Conservation (phyloP, 305 asterid genomes). For the Rubia balearica region DNA sequence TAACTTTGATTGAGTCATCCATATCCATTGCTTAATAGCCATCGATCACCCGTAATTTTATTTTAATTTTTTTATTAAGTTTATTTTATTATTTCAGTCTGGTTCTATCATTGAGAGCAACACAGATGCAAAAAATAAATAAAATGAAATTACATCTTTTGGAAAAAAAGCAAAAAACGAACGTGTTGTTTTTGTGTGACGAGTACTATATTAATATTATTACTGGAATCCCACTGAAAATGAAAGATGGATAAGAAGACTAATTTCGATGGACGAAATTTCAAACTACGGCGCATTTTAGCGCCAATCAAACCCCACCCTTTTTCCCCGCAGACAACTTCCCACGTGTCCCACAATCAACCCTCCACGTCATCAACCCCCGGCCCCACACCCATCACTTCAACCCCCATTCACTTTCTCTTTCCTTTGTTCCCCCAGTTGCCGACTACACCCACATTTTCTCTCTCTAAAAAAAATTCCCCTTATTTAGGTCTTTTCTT, state of each 20-base stretch:
- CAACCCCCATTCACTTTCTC: conserved; percentile 33
- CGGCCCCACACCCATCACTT: conserved; percentile 20
- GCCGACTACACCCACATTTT: conserved; percentile 11
- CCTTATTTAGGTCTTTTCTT: conserved; percentile 29
- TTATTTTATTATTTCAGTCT: no score
- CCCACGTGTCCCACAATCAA: conserved; percentile 32
- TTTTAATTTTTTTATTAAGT: no score
- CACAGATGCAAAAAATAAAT: no score
- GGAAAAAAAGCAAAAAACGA: no score
- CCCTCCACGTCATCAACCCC: conserved; percentile 42
- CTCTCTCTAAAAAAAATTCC: conserved; percentile 22
- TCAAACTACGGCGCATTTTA: conserved; percentile 29
- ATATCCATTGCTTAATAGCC: no score
- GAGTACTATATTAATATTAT: neutral
- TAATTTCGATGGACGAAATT: neutral
- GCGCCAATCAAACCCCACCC: conserved; percentile 20
- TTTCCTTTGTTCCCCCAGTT: neutral
- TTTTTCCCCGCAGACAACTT: conserved; percentile 30
- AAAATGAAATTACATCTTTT: no score
- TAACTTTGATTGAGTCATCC: no score
- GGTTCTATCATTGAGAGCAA: no score
- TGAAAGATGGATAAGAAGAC: neutral
- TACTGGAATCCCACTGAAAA: neutral
- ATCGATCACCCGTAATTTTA: no score
- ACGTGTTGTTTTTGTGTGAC: neutral